These are phyloP conservation scores for Chaetomium olivaceum DNA, from an alignment of 2,329 filamentous ascomycete genomes.

Conservation along the genomic window DNA sequence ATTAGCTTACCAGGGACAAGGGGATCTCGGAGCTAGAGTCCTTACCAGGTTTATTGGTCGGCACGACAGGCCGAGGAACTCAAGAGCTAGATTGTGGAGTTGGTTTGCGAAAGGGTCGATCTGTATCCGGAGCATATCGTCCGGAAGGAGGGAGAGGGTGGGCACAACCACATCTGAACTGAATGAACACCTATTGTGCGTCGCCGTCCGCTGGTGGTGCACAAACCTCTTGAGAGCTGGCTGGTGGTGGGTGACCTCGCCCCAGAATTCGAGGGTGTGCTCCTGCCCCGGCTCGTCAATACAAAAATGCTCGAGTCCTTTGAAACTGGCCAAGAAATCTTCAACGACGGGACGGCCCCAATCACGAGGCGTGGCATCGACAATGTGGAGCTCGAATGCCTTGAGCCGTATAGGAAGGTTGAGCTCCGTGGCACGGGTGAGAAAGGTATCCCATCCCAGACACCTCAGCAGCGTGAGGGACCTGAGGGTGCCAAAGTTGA, in stretches of 20 bases:
- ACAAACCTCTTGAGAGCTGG: not conserved
- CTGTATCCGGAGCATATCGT: not conserved
- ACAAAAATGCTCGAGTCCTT: not conserved
- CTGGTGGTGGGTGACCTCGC: not conserved
- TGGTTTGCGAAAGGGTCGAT: not conserved
- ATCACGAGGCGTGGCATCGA: not conserved
- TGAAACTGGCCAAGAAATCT: not conserved
- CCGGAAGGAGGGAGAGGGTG: too few species aligned
- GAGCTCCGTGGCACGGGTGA: not conserved
- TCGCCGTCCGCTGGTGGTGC: not conserved
- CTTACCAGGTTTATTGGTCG: not conserved
- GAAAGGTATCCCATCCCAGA: not conserved
- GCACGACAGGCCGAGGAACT: not conserved
- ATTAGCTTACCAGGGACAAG: not conserved
- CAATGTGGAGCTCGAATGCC: not conserved
- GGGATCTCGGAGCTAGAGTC: not conserved
- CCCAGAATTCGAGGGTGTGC: not conserved
- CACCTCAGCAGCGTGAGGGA: not conserved
- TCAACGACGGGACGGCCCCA: not conserved
- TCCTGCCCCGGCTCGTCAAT: not conserved
- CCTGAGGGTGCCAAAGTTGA: not conserved
- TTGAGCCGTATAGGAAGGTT: not conserved
- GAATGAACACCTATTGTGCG: not conserved
- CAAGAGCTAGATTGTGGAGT: not conserved
- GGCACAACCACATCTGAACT: not conserved